Percentiles rank a stretch among this genome's conserved stretches.
These are phyloP conservation scores for Suillus weaverae DNA, from an alignment of 768 basidiomycete genomes.

Conservation along the genomic window DNA sequence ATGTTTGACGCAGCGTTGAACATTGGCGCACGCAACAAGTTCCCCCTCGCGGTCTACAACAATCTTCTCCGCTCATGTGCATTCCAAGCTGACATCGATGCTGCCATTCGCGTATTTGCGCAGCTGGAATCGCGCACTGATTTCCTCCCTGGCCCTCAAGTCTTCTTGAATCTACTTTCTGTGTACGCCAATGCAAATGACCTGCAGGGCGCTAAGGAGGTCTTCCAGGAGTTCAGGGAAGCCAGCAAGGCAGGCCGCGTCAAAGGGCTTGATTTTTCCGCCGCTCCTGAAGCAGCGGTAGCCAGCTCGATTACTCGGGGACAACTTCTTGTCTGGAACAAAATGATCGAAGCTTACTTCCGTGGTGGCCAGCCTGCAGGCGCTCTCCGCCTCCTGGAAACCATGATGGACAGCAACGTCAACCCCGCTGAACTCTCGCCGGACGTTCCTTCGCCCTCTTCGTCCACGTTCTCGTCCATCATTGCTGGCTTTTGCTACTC, in stretches of 20 bases:
- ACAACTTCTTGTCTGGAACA: constrained; percentile 62
- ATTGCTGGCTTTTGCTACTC: constrained; percentile 63
- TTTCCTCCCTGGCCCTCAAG: constrained; percentile 31
- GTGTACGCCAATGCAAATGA: constrained; percentile 56
- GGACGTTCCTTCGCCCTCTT: constrained; percentile 56
- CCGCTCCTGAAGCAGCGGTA: constrained; percentile 13
- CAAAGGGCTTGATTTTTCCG: constrained; percentile 20
- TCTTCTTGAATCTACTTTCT: constrained; percentile 58
- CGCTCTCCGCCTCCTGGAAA: constrained; percentile 64
- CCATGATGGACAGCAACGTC: constrained; percentile 59
- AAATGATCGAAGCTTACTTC: constrained; percentile 78
- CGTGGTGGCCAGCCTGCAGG: constrained; percentile 57
- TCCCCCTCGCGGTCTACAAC: constrained; percentile 45
- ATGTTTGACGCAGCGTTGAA: constrained; percentile 65
- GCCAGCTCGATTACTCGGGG: constrained; percentile 26
- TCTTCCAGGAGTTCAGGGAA: constrained; percentile 60
- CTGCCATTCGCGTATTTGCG: constrained; percentile 64
- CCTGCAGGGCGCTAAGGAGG: constrained; percentile 49
- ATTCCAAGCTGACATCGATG: constrained; percentile 52
- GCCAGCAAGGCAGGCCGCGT: constrained; percentile 43
- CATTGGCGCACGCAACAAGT: constrained; percentile 21
- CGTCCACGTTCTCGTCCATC: constrained; percentile 63
- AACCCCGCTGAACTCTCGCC: constrained; percentile 32
- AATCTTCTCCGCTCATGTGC: constrained; percentile 64
- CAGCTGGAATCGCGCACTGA: constrained; percentile 52